These are phyloP conservation scores for Pichia sp. DNA, from an alignment of 1,139 yeast genomes.

Conservation along the genomic window DNA sequence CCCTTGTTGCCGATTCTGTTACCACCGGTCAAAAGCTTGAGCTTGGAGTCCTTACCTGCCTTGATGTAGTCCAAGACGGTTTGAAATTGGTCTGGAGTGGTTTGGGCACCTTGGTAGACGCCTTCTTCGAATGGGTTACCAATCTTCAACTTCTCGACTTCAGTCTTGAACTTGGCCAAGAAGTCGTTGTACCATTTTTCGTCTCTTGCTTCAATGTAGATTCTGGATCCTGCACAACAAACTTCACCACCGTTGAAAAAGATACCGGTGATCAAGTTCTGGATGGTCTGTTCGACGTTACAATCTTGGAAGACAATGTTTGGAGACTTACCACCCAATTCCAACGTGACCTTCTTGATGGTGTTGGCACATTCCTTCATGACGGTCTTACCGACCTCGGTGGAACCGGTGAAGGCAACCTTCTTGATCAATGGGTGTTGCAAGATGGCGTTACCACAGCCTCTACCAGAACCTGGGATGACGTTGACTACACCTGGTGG, in stretches of 20 bases:
- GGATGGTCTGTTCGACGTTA: slow-evolving; percentile 58
- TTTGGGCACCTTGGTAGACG: slow-evolving; percentile 83
- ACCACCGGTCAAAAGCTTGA: slow-evolving; percentile 74
- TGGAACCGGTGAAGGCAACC: slow-evolving; percentile 84
- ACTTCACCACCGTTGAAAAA: slow-evolving; percentile 86
- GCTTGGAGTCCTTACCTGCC: slow-evolving; percentile 72
- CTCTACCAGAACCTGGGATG: slow-evolving; percentile 73
- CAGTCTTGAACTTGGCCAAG: slow-evolving; percentile 50
- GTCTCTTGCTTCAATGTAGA: slow-evolving; percentile 52
- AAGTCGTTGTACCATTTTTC: slow-evolving; percentile 69
- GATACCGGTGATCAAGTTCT: slow-evolving; percentile 57
- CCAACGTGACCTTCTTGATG: slow-evolving; percentile 75
- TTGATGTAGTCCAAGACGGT: slow-evolving; percentile 72
- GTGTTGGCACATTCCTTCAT: slow-evolving; percentile 68
- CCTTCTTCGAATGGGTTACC: slow-evolving; percentile 75
- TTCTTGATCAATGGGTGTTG: slow-evolving; percentile 66
- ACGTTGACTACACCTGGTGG: slow-evolving; percentile 79
- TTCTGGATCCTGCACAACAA: slow-evolving; percentile 83
- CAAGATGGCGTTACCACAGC: slow-evolving; percentile 71
- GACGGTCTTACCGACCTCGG: slow-evolving; percentile 73
- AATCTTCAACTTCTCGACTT: slow-evolving; percentile 51
- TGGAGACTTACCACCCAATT: slow-evolving; percentile 86
- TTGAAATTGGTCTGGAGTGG: slow-evolving; percentile 68
- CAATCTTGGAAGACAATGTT: slow-evolving; percentile 75
- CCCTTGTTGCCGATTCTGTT: slow-evolving; percentile 64